phyloP scores from a whole-genome alignment of 179 eudicot genomes.

The Spergularia azorica region DNA sequence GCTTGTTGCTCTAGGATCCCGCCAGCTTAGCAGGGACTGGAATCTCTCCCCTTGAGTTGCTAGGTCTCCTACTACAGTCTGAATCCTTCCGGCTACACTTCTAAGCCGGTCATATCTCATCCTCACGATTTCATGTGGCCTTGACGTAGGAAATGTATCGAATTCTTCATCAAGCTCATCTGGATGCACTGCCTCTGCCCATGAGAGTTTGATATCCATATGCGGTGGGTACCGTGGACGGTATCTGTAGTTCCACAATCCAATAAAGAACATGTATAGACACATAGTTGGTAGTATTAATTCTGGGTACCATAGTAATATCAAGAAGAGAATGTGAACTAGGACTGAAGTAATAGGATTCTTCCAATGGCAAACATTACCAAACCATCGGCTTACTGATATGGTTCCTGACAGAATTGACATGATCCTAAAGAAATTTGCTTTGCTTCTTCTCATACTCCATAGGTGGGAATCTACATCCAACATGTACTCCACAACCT shows the following conservation, averaged over 20 bases:
- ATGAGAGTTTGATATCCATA: slow-evolving; percentile 45
- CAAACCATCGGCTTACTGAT: slow-evolving; percentile 43
- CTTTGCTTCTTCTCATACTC: slow-evolving; percentile 50
- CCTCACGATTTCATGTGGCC: slow-evolving; percentile 40
- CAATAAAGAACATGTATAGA: slow-evolving; percentile 47
- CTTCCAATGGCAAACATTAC: slow-evolving; percentile 44
- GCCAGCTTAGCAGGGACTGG: slow-evolving; percentile 42
- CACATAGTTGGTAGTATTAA: slow-evolving; percentile 43
- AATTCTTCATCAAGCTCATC: slow-evolving; percentile 46
- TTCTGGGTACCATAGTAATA: slow-evolving; percentile 45
- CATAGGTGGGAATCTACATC: slow-evolving; percentile 46
- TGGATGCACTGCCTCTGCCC: slow-evolving; percentile 47
- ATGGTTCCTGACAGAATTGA: slow-evolving; percentile 37
- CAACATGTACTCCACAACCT: slow-evolving; percentile 46
- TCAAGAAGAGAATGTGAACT: slow-evolving; percentile 42
- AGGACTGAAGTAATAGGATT: slow-evolving; percentile 39
- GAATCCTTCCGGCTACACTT: slow-evolving; percentile 47
- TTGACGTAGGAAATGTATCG: slow-evolving; percentile 46
- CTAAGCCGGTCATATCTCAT: slow-evolving; percentile 45
- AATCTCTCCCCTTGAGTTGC: slow-evolving; percentile 47
- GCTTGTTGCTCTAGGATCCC: slow-evolving; percentile 44
- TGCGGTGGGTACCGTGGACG: slow-evolving; percentile 45
- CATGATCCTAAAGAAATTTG: slow-evolving; percentile 45
- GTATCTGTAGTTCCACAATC: slow-evolving; percentile 42
- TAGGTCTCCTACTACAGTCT: slow-evolving; percentile 44